Conservation (phyloP, 495 filamentous ascomycete genomes). For the Tuber borchii region DNA sequence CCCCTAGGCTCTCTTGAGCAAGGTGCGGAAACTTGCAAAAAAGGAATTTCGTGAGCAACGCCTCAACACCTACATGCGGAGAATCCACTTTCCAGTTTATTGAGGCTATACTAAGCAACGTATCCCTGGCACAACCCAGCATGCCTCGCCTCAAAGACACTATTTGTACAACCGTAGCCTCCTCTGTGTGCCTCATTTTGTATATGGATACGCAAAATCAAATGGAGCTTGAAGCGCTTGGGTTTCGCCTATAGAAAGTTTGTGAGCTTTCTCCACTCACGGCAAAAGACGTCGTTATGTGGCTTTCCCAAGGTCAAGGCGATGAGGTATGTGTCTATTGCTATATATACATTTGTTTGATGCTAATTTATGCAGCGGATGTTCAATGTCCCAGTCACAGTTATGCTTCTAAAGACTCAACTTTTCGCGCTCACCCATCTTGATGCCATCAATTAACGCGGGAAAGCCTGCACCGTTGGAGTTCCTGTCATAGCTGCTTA, state of each 20-base stretch:
- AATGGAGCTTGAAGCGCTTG: slow-evolving; percentile 74
- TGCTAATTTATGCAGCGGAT: slow-evolving; percentile 50
- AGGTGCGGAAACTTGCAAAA: slow-evolving; percentile 31
- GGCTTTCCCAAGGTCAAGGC: slow-evolving; percentile 50
- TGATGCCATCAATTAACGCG: slow-evolving; percentile 63
- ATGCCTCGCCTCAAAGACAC: slow-evolving; percentile 33
- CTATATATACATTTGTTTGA: not conserved
- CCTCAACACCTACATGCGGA: slow-evolving; percentile 38
- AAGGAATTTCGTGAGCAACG: slow-evolving; percentile 32
- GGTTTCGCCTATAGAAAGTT: slow-evolving; percentile 71
- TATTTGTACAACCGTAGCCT: slow-evolving; percentile 32
- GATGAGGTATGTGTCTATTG: slow-evolving; percentile 33
- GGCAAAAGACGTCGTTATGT: slow-evolving; percentile 65
- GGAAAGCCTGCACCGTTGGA: slow-evolving; percentile 64
- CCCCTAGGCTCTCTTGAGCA: slow-evolving; percentile 17
- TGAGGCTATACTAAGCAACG: slow-evolving; percentile 29
- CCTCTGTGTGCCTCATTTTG: slow-evolving; percentile 60
- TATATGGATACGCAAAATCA: slow-evolving; percentile 55
- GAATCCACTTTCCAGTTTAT: slow-evolving; percentile 32
- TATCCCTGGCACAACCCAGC: slow-evolving; percentile 28
- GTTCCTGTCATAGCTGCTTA: slow-evolving; percentile 68
- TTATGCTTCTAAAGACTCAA: slow-evolving; percentile 63
- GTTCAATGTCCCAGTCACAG: slow-evolving; percentile 69
- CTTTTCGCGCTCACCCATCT: slow-evolving; percentile 74
- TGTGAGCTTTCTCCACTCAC: slow-evolving; percentile 69